phyloP scores from a whole-genome alignment of 768 basidiomycete genomes.

The Clathrus columnatus region DNA sequence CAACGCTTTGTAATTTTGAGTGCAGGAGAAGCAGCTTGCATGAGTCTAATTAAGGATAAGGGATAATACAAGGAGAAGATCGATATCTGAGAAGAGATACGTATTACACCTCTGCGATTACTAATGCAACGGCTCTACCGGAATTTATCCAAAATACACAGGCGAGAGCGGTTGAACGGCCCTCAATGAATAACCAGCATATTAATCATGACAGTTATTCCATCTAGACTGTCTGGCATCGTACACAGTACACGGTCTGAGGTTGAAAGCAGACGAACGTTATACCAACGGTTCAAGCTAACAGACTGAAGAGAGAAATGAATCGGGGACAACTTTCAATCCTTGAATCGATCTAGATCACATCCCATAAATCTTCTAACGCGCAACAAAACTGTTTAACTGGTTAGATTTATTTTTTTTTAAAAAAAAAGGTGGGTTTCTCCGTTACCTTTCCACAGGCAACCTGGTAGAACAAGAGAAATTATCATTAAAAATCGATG shows the following conservation, averaged over 20 bases:
- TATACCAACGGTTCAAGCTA: background rate
- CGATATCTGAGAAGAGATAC: too few species aligned
- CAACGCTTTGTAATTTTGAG: too few species aligned
- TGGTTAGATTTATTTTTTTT: background rate
- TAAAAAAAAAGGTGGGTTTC: constrained; percentile 2
- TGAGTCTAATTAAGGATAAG: too few species aligned
- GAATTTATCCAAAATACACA: background rate
- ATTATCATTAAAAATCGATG: background rate
- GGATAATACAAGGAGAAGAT: too few species aligned
- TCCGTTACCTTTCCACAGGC: constrained; percentile 89
- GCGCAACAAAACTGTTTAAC: constrained; percentile 74
- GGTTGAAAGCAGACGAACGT: constrained; percentile 1
- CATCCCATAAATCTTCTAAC: constrained; percentile 92
- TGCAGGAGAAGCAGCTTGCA: too few species aligned
- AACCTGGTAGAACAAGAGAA: constrained; percentile 38
- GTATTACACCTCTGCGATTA: too few species aligned
- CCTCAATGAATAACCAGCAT: background rate
- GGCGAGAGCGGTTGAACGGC: constrained; percentile 6
- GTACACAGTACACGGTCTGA: background rate
- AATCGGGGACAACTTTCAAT: background rate
- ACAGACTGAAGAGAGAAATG: background rate
- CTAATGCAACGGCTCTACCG: too few species aligned
- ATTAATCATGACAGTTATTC: background rate
- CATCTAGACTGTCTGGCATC: background rate
- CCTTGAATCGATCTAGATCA: constrained; percentile 44